Conservation (phyloP, 768 basidiomycete genomes). For the Leccinum subgranulosum region DNA sequence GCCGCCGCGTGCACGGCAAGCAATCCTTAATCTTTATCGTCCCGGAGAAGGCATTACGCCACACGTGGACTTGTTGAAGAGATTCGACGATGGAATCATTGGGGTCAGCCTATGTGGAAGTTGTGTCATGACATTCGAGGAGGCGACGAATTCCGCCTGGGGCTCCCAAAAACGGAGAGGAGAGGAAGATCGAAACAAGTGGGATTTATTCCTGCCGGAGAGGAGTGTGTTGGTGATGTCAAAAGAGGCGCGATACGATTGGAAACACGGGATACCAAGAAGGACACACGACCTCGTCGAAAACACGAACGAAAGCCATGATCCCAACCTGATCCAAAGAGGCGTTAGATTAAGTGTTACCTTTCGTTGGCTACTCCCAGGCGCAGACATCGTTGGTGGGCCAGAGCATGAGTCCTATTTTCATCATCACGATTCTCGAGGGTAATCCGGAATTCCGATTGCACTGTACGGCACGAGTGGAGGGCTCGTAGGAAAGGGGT, state of each 20-base stretch:
- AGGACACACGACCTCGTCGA: slow-evolving; percentile 59
- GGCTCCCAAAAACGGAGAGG: not conserved
- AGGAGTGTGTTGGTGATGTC: slow-evolving; percentile 75
- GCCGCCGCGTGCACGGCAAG: slow-evolving; percentile 63
- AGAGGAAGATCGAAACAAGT: slow-evolving; percentile 6
- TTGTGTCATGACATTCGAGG: slow-evolving; percentile 75
- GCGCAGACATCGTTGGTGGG: slow-evolving; percentile 80
- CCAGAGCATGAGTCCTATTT: slow-evolving; percentile 17
- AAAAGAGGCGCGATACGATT: slow-evolving; percentile 77
- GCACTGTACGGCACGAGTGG: not conserved
- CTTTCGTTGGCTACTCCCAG: slow-evolving; percentile 81
- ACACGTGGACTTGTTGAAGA: slow-evolving; percentile 80
- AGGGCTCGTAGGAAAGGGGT: slow-evolving; percentile 9
- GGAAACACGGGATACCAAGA: slow-evolving; percentile 85
- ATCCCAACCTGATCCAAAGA: slow-evolving; percentile 44
- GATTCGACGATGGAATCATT: slow-evolving; percentile 89
- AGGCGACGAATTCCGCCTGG: slow-evolving; percentile 12
- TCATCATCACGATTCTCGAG: not conserved
- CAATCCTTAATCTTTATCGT: slow-evolving; percentile 84
- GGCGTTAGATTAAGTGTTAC: slow-evolving; percentile 74
- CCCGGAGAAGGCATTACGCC: slow-evolving; percentile 89
- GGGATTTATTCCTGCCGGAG: slow-evolving; percentile 69
- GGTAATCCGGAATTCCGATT: slow-evolving; percentile 1
- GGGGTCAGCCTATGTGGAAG: slow-evolving; percentile 81
- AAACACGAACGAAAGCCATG: slow-evolving; percentile 20